Evolutionary conservation across 345 rosid species (phyloP), one percentile per base, ranked within the genome.

Genomic region (Eutrema yunnanense): DNA sequence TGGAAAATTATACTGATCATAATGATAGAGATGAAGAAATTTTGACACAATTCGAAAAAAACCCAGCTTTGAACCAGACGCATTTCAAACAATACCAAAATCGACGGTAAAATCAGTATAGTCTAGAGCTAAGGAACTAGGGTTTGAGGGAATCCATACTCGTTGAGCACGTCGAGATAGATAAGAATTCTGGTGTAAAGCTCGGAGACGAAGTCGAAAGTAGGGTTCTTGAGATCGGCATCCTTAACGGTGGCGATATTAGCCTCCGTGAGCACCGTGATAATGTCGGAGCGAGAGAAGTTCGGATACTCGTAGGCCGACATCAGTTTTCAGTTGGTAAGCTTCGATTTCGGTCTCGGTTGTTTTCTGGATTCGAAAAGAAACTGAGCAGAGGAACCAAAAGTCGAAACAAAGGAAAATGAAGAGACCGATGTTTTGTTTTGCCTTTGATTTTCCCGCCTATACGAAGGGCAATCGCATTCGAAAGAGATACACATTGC

Each of bases 281-380:
- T 73, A 0, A 95, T 90, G 11, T 92, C 96, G 63, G 83, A 22
- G 7, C 86, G 86, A 51, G 86, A 78, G 32, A 90, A 79, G 70
- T 78, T 75, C 1, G 97, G 96, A 70, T 83, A 88, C 73, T 87
- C 88, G 80, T 71, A 88, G 8, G 72, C 73, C 73, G 99, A 87
- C 99, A 95, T 95, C 19, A n/a, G 70, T 68, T 78, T 5, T 55
- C 29, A 12, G 41, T 59, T 2, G 27, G 37, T 22, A 22, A 2
- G 47, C 8, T 69, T 38, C 9, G 62, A 16, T 29, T 37, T 62
- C 12, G 60, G 36, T 5, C 12, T 58, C 16, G 47, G 47, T 27
- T 36, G 16, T 37, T 19, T 26, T 51, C 55, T 26, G 48, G 27
- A 43, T 59, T 53, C 40, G 40, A 43, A 32, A 32, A 30, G n/a